Evolutionary conservation across 208 protist species (phyloP), one percentile per base, ranked within the genome.

Genomic region (Wallacemonas sp.): DNA sequence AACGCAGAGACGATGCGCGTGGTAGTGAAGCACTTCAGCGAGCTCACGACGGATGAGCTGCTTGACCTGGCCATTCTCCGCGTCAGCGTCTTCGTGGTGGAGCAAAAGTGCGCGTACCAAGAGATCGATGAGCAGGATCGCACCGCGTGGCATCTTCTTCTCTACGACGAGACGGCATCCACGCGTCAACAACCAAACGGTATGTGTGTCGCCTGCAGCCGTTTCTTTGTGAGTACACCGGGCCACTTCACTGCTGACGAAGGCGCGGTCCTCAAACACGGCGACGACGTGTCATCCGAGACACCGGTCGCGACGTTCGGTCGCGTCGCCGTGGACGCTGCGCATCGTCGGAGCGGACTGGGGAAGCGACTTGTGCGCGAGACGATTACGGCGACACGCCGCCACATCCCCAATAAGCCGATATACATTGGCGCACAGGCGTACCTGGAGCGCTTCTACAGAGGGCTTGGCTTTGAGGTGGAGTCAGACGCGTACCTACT

Each of bases 401-500:
- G 5, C 0, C 17, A 30, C 4, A 26, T 34, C 30, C 50, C 50
- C 8, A 5, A 34, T 15, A 26, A 30, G n/a, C 30, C 50, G 15
- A 57, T 57, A 12, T 57, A 39, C 13, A 57, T 57, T 26, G 50
- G 50, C 32, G 50, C 50, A n/a, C 50, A 57, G 50, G 50, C 50
- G 12, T 39, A 57, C 22, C 32, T 57, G 30, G 50, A 57, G 50
- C 26, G 32, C n/a, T 57, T 57, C 30, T 57, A 57, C 30, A 32
- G 50, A 26, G 0, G 30, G 6, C 38, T 41, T 57, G 50, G 50
- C 30, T 57, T 57, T 19, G 24, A 26, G 30, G 22, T 8, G 17
- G 50, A 57, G 50, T 57, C 50, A n/a, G 38, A 38, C 50, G 22
- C 13, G 29, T 57, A 38, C 17, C 50, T 57, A 17, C 30, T 38